Evolutionary conservation across 805 yeast genomes (phyloP), one percentile per base, ranked within the genome.

Genomic region (Saccharomyces eubayanus): DNA sequence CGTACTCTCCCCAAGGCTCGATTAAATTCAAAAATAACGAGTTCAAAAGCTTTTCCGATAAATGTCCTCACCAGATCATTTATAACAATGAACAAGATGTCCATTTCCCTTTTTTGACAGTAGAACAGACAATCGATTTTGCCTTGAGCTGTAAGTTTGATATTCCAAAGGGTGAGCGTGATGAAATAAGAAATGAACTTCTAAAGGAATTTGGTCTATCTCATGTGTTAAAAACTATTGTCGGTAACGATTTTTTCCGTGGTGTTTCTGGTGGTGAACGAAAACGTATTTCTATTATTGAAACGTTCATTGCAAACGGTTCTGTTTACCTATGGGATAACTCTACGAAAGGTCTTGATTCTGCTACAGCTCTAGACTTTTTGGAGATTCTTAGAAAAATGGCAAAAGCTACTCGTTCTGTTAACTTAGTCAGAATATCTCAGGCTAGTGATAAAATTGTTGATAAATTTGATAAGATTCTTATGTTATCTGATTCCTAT

Each of bases 241-340:
- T 82, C 47, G 87, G 87, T 68, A 77, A 81, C 62, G 85, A 82
- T 59, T 80, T 73, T 55, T 74, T 81, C 36, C 76, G 85, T 70
- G 86, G 86, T 70, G 81, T 81, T 51, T 80, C 85, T 30, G 86
- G 85, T 67, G 85, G 86, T 74, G 85, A 82, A 67, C 74, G 85
- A 63, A 82, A 81, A 67, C 75, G 86, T 72, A 83, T 82, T 21
- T 79, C 84, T 16, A 81, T 82, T 66, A 84, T 84, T 27, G 86
- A 82, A 62, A 83, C 75, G 6, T 72, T 77, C 6, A 67, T 76
- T 50, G 70, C 73, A 51, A 74, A 75, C 52, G 77, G 78, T 48
- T 71, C 77, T 28, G 63, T 77, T 21, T 80, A 78, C 61, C 71
- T 79, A 59, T 78, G 81, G 82, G 82, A 77, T 67, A 77, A 77